Base-by-base conservation (phyloP, 345 rosid species). In the Raphanus sativus region DNA sequence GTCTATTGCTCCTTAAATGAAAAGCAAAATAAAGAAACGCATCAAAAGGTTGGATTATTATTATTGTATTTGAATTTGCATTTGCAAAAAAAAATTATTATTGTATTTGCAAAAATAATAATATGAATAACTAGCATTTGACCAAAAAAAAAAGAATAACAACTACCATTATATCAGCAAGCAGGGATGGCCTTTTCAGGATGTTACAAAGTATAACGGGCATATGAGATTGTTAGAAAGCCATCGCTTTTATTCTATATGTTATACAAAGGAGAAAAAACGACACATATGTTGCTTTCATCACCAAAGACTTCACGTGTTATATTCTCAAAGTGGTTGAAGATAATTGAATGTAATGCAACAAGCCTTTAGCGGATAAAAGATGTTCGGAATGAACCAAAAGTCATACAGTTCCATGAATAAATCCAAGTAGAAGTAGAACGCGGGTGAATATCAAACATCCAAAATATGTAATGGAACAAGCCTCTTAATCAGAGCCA, bases 371-470 rank as follows among this genome's bases (percentile, higher is more conserved):
- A 36, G 40, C 21, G 40, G 40, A 7, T 0, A 36, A 54, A 55
- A 17, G 8, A 21, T 69, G 28, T 4, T 42, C 17, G 29, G 26
- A 75, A 67, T 58, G 17, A 67, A 75, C 40, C 7, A 75, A 66
- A 67, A 60, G 59, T 45, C 13, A 54, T 17, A 36, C 34, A 54
- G 67, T 32, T 72, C 6, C 24, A 66, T 65, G 62, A 72, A 78
- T 65, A 33, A 59, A 71, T 70, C 62, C 72, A 77, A 65, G 67
- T 30, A 65, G 50, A 77, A 65, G 67, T 30, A 65, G 50, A 30
- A 58, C 29, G 65, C 40, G 65, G 29, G 33, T 45, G 56, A 66
- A 77, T 3, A 12, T 48, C 16, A 71, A 54, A 77, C 62, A 77
- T 68, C 38, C 30, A 21, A 42, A 62, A 48, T 42, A 32, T 67